Evolutionary conservation across 371 early-diverging fungal genomes (phyloP), one percentile per base, ranked within the genome.

Genomic region (Lichtheimia corymbifera): DNA sequence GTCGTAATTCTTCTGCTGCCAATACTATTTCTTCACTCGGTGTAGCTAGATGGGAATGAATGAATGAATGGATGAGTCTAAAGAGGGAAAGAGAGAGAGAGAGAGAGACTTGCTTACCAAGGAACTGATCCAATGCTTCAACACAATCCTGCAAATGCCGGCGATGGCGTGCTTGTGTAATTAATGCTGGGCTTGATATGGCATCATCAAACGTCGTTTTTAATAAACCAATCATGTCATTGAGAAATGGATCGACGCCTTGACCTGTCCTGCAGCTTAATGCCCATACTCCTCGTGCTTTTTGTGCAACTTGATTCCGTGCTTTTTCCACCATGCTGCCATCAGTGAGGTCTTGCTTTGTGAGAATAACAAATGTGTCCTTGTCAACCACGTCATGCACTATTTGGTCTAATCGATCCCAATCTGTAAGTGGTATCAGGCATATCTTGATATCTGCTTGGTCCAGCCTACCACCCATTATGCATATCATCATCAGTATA

Each of bases 161-260:
- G 22, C 91, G 83, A 66, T 93, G 92, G n/a, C 93, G 73, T 20
- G 82, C 83, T 63, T 91, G 89, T 0, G 92, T 91, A 50, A 93
- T 84, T 9, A 87, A 41, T 3, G 69, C 66, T 2, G 77, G 73
- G 15, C 74, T 71, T 2, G 74, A 66, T 15, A 74, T 28, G 4
- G 74, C 68, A 22, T 71, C 61, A 53, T 85, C 91, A 66, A 80
- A 89, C 43, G 85, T 79, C 18, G 61, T 20, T 55, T 84, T 82
- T 22, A 93, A 71, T 9, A 82, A 71, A 3, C 61, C 66, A 2
- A 85, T 74, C 64, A 93, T 72, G 44, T 75, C 71, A 0, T 71
- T 56, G 47, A 90, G 71, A 68, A 89, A 83, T 1, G 28, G 17
- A 24, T 80, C 77, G 22, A 90, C 73, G 1, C 90, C 92, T 24